Conservation (phyloP, 371 early-diverging fungal genomes). For the Choanephora cucurbitarum region DNA sequence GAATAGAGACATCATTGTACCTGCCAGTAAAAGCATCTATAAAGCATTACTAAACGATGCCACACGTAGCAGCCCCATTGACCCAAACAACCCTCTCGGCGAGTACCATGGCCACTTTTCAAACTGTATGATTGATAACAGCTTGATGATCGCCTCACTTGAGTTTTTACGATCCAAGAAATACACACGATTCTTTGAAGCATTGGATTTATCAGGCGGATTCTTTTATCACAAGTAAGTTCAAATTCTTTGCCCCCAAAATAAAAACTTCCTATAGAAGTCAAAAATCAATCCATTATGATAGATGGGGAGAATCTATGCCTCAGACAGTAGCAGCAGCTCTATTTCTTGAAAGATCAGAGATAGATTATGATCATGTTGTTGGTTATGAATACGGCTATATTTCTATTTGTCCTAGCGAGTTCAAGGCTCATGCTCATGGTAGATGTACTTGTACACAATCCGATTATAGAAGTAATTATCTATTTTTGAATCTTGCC, state of each 20-base stretch:
- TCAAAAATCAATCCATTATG: slow-evolving; percentile 33
- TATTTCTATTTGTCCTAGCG: slow-evolving; percentile 5
- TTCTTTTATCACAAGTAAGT: slow-evolving; percentile 89
- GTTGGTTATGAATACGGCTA: slow-evolving; percentile 2
- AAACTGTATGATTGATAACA: slow-evolving; percentile 77
- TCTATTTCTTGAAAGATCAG: slow-evolving; percentile 58
- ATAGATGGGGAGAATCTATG: slow-evolving; percentile 58
- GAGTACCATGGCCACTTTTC: slow-evolving; percentile 55
- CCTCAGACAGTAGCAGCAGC: slow-evolving; percentile 84
- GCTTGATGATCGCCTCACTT: slow-evolving; percentile 38
- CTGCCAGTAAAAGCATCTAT: slow-evolving; percentile 22
- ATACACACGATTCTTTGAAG: slow-evolving; percentile 77
- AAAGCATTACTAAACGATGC: slow-evolving; percentile 23
- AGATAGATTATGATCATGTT: slow-evolving; percentile 5
- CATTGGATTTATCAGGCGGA: slow-evolving; percentile 77
- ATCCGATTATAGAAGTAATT: neutral
- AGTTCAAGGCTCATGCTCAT: neutral
- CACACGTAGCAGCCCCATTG: neutral
- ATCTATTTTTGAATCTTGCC: too few relatives aligned
- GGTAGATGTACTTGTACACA: slow-evolving; percentile 13
- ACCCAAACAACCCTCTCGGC: slow-evolving; percentile 26
- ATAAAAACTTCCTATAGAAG: too few relatives aligned
- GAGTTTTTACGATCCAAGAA: slow-evolving; percentile 42
- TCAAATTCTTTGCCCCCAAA: neutral
- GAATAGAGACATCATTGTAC: slow-evolving; percentile 30